Evolutionary conservation across 192 early-diverging fungal genomes (phyloP).

Genomic region (Hyaloraphidium curvatum): DNA sequence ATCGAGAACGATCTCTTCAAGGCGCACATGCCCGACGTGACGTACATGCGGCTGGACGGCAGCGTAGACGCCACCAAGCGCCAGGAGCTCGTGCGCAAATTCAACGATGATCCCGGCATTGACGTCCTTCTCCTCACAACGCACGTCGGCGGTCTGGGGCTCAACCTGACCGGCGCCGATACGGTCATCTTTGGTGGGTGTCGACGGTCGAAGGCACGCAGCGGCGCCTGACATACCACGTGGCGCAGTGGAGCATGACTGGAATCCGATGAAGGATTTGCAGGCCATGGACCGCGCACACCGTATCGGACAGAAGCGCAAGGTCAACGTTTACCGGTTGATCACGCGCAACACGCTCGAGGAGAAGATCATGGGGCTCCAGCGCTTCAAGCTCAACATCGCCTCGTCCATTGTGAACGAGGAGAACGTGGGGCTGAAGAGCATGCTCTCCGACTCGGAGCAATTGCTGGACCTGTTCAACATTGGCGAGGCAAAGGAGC

Average conservation of each 20-base stretch:
- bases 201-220: not conserved
- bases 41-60: constrained; percentile 88
- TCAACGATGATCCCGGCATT: constrained; percentile 91
- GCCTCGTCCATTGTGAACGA: constrained; percentile 88
- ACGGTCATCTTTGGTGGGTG: constrained; percentile 66
- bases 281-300: constrained; percentile 99
- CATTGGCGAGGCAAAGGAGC: constrained; percentile 29
- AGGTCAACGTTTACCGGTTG: constrained; percentile 94
- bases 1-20: constrained; percentile 83
- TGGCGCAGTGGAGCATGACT: constrained; percentile 79
- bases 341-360: constrained; percentile 94
- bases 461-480: constrained; percentile 87
- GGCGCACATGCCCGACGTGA: constrained; percentile 63
- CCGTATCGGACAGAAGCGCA: constrained; percentile 89
- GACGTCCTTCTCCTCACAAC: constrained; percentile 90
- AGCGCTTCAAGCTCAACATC: constrained; percentile 97
- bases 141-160: constrained; percentile 86
- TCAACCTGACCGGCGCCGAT: constrained; percentile 97
- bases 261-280: constrained; percentile 97
- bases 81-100: constrained; percentile 78
- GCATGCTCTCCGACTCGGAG: constrained; percentile 93
- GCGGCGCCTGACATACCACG: not conserved
- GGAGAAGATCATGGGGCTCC: constrained; percentile 99
- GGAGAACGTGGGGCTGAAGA: constrained; percentile 80
- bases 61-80: constrained; percentile 59